phyloP scores from a whole-genome alignment of 768 basidiomycete genomes.

The Stropharia rugosoannulata region DNA sequence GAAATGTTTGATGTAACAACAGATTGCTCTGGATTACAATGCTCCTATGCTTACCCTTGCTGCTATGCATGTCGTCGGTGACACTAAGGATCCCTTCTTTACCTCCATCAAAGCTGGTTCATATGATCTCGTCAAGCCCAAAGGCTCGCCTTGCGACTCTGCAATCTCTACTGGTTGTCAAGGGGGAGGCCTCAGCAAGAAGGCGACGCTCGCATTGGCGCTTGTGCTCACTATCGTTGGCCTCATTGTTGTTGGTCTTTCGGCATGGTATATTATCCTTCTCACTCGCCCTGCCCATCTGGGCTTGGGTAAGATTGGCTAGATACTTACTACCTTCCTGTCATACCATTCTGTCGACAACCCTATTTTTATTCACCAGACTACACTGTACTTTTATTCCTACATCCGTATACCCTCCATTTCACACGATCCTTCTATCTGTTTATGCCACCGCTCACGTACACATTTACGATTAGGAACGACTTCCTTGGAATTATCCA shows the following conservation, averaged over 20 bases:
- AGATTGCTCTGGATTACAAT: constrained; percentile 87
- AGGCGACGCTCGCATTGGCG: constrained; percentile 69
- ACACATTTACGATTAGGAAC: not conserved
- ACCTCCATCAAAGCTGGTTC: constrained; percentile 67
- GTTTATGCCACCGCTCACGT: not conserved
- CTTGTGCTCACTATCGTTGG: constrained; percentile 65
- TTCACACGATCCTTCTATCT: not conserved
- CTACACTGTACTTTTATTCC: not conserved
- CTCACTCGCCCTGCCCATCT: constrained; percentile 17
- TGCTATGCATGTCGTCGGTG: constrained; percentile 72
- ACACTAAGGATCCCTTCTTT: constrained; percentile 73
- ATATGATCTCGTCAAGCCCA: constrained; percentile 59
- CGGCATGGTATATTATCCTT: constrained; percentile 37
- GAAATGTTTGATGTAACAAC: not conserved
- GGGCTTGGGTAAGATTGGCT: constrained; percentile 12
- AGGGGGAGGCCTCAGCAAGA: constrained; percentile 52
- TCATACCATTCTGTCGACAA: too few species aligned
- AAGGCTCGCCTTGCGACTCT: constrained; percentile 76
- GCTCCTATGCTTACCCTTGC: constrained; percentile 87
- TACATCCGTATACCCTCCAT: not conserved
- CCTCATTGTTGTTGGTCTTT: constrained; percentile 48
- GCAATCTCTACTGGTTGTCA: constrained; percentile 57
- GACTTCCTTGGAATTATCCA: not conserved
- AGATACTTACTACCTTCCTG: not conserved
- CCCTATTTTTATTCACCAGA: not conserved